Base-by-base conservation (phyloP, 176 grass and related monocot species). In the Lolium multiflorum region DNA sequence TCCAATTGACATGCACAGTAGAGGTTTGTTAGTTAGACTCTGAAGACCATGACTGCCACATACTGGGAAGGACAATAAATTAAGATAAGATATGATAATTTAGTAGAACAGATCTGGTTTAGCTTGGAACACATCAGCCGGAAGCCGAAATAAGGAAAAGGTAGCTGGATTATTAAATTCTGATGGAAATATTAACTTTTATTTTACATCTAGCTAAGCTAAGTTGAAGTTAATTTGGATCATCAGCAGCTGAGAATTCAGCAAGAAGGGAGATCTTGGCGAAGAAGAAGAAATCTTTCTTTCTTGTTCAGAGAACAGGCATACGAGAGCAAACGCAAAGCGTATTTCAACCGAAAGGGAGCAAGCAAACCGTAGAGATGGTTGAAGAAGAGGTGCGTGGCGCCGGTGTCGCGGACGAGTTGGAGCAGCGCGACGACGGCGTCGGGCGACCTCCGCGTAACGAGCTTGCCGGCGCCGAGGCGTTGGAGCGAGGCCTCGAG, bases 341-440 rank as follows among this genome's bases (percentile, higher is more conserved):
- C 59, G 38, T 51, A 75, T 17, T 24, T 64, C 9, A 3, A 76
- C 24, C 11, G 68, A 25, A 48, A 57, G 56, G 43, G 7, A 56
- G 17, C 17, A 74, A 83, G 35, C 71, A 73, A 83, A 98, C 93
- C 94, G 66, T 96, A 98, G 66, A 98, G 93, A 74, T 98, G 93
- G 79, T 96, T 98, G 90, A 98, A 98, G 93, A 91, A 96, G 84
- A 98, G 82, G 77, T 89, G 94, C 76, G 94, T 91, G 88, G 97
- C 87, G 46, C 87, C 87, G 76, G 92, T 92, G 77, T 77, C 48
- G 66, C 77, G 94, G 79, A 94, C 91, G n/a, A 98, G 48, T 21
- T 98, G 71, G 39, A 96, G 87, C 48, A 98, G 88, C 14, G 92
- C 91, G 57, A 81, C 87, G 60, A 83, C 89, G 20, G 88, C 91